Evolutionary conservation across 2,329 filamentous ascomycete genomes (phyloP).

Genomic region (Aschersonia sp.): DNA sequence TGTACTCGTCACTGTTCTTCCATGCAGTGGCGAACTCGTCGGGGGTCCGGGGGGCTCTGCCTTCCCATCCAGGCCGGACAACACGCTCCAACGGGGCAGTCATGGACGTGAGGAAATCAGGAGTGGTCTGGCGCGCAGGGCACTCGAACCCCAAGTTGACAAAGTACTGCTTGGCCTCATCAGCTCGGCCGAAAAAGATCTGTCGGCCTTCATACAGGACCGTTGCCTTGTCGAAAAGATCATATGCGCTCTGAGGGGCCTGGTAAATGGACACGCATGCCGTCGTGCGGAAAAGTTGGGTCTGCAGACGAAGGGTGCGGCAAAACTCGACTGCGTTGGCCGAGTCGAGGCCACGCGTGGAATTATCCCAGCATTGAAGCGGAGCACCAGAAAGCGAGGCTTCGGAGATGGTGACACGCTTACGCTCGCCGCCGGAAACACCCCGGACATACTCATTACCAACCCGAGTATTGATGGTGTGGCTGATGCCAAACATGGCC

Average conservation of each 20-base stretch:
- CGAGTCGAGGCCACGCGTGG: constrained; percentile 57
- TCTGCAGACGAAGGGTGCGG: constrained; percentile 52
- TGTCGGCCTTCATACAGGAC: constrained; percentile 47
- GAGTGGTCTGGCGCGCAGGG: constrained; percentile 50
- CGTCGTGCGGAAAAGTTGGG: constrained; percentile 51
- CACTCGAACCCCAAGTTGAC: constrained; percentile 52
- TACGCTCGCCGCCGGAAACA: constrained; percentile 60
- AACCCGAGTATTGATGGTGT: constrained; percentile 58
- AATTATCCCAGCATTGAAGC: constrained; percentile 58
- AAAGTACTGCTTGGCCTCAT: constrained; percentile 49
- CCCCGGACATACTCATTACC: constrained; percentile 64
- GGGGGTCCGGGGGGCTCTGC: constrained; percentile 40
- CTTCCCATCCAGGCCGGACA: constrained; percentile 39
- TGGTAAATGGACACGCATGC: constrained; percentile 64
- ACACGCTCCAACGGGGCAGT: constrained; percentile 43
- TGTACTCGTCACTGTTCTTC: constrained; percentile 38
- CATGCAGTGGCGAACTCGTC: constrained; percentile 46
- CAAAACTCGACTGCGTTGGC: constrained; percentile 65
- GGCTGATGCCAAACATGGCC: constrained; percentile 61
- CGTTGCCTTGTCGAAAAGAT: constrained; percentile 43
- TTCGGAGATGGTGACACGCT: constrained; percentile 50
- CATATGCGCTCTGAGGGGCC: constrained; percentile 49
- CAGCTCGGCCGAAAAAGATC: constrained; percentile 47
- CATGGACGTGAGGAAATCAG: constrained; percentile 60
- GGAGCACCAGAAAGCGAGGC: constrained; percentile 43